Percentiles rank a stretch among this genome's conserved stretches.
Conservation (phyloP, 441 rosid species). For the Corymbia calophylla region DNA sequence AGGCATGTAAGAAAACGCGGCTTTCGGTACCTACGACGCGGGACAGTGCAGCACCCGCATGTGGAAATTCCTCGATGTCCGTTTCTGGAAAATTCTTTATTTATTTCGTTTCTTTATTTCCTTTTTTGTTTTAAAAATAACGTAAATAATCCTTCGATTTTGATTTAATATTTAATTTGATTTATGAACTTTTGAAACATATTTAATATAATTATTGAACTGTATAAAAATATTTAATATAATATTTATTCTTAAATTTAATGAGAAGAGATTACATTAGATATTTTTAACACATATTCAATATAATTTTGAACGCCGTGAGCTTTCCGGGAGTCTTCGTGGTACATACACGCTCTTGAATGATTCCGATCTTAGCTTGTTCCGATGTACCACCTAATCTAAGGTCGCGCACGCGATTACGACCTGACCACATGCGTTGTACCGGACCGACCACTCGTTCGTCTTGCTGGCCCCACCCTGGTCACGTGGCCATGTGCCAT, state of each 20-base stretch:
- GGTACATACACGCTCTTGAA: neutral
- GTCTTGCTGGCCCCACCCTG: neutral
- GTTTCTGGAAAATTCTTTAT: neutral
- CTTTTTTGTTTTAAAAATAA: too few species aligned
- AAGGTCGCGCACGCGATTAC: neutral
- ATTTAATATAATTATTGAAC: too few species aligned
- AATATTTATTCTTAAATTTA: too few species aligned
- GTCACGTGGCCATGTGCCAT: neutral
- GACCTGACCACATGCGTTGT: neutral
- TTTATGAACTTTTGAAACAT: too few species aligned
- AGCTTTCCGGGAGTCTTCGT: neutral
- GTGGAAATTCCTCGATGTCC: neutral
- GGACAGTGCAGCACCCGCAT: neutral
- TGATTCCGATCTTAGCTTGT: neutral
- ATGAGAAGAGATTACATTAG: too few species aligned
- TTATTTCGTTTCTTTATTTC: neutral
- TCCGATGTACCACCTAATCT: neutral
- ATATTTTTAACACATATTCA: too few species aligned
- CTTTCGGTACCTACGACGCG: neutral
- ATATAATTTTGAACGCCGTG: neutral
- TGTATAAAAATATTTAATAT: too few species aligned
- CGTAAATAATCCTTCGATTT: too few species aligned
- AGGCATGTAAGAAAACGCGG: neutral
- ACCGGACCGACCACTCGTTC: neutral
- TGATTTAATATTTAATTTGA: too few species aligned